phyloP scores from a whole-genome alignment of 2,329 filamentous ascomycete species.

The Fusarium sulawesiense region DNA sequence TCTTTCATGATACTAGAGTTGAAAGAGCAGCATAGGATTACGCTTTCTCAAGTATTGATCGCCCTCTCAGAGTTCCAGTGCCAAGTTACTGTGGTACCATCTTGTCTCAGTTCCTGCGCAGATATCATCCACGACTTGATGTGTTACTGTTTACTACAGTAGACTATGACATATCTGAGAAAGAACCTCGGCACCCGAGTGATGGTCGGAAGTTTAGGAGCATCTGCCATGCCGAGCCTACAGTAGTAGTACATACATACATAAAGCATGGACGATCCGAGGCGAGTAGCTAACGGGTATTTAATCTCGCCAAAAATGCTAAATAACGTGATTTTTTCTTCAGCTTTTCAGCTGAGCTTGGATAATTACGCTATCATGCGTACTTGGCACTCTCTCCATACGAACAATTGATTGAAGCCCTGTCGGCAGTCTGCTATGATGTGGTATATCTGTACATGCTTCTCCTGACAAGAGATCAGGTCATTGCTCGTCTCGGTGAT shows the following conservation, averaged over 20 bases:
- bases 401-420: neutral
- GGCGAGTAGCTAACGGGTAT: conserved; percentile 1
- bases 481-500: too few relatives aligned
- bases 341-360: conserved; percentile 13
- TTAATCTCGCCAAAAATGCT: conserved; percentile 38
- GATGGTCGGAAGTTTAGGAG: conserved; percentile 26
- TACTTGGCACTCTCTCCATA: neutral
- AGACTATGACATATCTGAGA: neutral
- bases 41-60: neutral
- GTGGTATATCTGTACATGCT: neutral
- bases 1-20: neutral
- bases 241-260: neutral
- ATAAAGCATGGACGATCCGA: conserved; percentile 10
- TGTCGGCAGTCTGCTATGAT: too few relatives aligned
- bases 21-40: conserved; percentile 18
- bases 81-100: neutral
- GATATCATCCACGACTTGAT: neutral
- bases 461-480: neutral
- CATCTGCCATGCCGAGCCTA: conserved; percentile 36
- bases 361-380: conserved; percentile 9
- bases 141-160: neutral
- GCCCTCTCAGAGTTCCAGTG: neutral
- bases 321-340: conserved; percentile 33
- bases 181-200: neutral
- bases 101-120: neutral